A percentile compares a stretch with the other conserved stretches of the same genome.
Conservation (phyloP, 768 basidiomycete species). For the Suillus americanus region DNA sequence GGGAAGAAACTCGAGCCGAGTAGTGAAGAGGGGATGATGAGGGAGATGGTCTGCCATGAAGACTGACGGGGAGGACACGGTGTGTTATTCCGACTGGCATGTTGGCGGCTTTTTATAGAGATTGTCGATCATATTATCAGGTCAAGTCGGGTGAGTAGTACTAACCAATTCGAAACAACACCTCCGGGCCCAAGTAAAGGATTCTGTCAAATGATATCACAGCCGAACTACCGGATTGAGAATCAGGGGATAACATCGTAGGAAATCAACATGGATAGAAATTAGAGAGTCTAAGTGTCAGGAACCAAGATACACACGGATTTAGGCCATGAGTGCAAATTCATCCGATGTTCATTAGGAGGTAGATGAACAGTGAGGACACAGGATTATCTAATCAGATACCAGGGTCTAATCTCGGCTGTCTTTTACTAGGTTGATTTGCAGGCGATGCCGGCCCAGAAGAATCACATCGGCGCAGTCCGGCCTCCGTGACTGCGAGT, state of each 20-base stretch:
- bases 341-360: too few relatives aligned
- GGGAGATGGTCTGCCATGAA: conserved; percentile 14
- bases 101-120: conserved; percentile 18
- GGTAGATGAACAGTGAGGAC: too few relatives aligned
- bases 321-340: conserved; percentile 12
- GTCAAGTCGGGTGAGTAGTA: conserved; percentile 9
- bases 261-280: conserved; percentile 15
- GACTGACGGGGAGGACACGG: conserved; percentile 8
- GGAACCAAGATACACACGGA: conserved; percentile 13
- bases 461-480: not conserved
- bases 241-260: conserved; percentile 13
- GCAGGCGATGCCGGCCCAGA: not conserved
- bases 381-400: too few relatives aligned
- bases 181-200: conserved; percentile 5
- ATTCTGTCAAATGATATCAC: conserved; percentile 17
- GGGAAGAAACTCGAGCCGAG: conserved; percentile 42
- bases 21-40: conserved; percentile 46
- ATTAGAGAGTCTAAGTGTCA: conserved; percentile 14
- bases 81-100: conserved; percentile 18
- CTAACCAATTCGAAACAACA: conserved; percentile 15
- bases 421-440: too few relatives aligned
- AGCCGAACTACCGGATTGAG: conserved; percentile 17
- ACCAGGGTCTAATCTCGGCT: too few relatives aligned
- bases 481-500: not conserved
- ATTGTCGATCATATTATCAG: conserved; percentile 15